Conservation (phyloP, 768 basidiomycete species). For the Boletus coccyginus region DNA sequence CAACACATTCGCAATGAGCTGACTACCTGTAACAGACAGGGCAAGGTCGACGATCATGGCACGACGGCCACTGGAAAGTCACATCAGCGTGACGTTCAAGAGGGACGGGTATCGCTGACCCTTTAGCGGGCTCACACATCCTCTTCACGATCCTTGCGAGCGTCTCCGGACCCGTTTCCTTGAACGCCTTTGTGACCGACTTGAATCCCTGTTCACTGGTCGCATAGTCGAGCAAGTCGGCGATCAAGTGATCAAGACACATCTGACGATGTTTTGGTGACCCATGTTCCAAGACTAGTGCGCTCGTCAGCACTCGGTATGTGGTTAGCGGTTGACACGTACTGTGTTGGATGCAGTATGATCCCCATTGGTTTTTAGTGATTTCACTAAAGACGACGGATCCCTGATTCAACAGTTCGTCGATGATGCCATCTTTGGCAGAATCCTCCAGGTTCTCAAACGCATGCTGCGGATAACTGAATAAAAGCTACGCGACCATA, state of each 20-base stretch:
- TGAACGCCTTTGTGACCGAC: slow-evolving; percentile 81
- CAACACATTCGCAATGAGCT: slow-evolving; percentile 78
- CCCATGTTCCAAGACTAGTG: slow-evolving; percentile 78
- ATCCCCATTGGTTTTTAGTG: slow-evolving; percentile 86
- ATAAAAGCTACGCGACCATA: background rate
- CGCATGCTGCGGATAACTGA: slow-evolving; percentile 53
- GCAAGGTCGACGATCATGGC: slow-evolving; percentile 88
- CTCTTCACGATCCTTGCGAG: slow-evolving; percentile 71
- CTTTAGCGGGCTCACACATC: slow-evolving; percentile 85
- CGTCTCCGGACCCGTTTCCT: slow-evolving; percentile 78
- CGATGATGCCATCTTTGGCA: slow-evolving; percentile 82
- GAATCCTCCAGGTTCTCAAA: slow-evolving; percentile 84
- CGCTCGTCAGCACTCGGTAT: slow-evolving; percentile 2
- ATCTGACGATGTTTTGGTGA: slow-evolving; percentile 70
- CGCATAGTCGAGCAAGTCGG: slow-evolving; percentile 74
- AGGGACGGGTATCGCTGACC: slow-evolving; percentile 39
- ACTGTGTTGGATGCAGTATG: slow-evolving; percentile 87
- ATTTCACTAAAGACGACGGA: slow-evolving; percentile 67
- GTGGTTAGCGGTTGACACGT: slow-evolving; percentile 27
- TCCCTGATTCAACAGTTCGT: slow-evolving; percentile 78
- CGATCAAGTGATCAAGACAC: slow-evolving; percentile 75
- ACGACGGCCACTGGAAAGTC: slow-evolving; percentile 54
- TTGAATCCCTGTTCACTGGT: slow-evolving; percentile 87
- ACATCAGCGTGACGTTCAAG: slow-evolving; percentile 1
- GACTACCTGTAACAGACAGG: slow-evolving; percentile 79